phyloP scores from a whole-genome alignment of 257 asterid genomes.

The Ajuga chamaepitys region DNA sequence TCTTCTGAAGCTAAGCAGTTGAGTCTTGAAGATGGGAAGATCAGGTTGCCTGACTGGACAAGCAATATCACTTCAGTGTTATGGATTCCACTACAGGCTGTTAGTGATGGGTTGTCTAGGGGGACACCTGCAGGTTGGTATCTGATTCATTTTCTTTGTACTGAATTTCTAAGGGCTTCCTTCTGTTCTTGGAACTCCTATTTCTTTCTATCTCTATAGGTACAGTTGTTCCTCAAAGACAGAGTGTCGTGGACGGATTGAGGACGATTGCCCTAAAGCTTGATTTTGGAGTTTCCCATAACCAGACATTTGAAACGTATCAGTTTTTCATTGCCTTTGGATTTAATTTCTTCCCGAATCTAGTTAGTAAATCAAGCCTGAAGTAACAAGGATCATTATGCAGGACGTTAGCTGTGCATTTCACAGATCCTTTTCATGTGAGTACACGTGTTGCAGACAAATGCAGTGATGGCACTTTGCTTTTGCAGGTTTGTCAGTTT shows the following conservation, averaged over 20 bases:
- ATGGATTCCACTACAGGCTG: conserved; percentile 85
- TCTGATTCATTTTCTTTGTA: conserved; percentile 10
- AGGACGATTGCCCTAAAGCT: conserved; percentile 95
- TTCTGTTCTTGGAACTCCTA: conserved; percentile 10
- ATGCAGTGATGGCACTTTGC: conserved; percentile 85
- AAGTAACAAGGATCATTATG: conserved; percentile 16
- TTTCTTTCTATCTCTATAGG: conserved; percentile 38
- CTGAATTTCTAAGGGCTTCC: not conserved
- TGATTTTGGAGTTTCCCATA: conserved; percentile 87
- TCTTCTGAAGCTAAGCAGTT: conserved; percentile 41
- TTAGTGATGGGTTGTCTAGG: conserved; percentile 65
- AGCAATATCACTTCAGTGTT: conserved; percentile 68
- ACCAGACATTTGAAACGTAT: conserved; percentile 90
- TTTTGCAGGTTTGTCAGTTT: conserved; percentile 73
- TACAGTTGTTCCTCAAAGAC: conserved; percentile 56
- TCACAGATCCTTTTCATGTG: conserved; percentile 89
- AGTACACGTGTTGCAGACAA: conserved; percentile 84
- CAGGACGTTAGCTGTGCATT: conserved; percentile 97
- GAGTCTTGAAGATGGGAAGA: conserved; percentile 59
- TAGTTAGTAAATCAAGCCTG: conserved; percentile 18
- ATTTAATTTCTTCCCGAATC: not conserved
- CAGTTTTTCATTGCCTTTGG: conserved; percentile 6
- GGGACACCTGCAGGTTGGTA: conserved; percentile 83
- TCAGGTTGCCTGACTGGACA: conserved; percentile 85
- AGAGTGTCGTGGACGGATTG: conserved; percentile 82